Percentiles rank a stretch among this genome's conserved stretches.
phyloP scores from a whole-genome alignment of 768 basidiomycete species.

The Suillus weaverae region DNA sequence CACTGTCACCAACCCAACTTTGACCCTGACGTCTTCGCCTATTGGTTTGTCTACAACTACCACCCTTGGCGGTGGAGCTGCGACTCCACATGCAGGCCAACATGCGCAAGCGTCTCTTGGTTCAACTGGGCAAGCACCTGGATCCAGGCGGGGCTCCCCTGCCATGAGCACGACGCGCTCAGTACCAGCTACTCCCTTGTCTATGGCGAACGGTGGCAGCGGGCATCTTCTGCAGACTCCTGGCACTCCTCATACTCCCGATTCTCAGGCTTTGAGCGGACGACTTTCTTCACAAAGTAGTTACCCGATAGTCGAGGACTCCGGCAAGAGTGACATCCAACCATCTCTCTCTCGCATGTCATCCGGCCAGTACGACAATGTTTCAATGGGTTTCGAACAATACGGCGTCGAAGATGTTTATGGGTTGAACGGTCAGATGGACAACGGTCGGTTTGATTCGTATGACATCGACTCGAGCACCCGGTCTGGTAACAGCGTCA shows the following conservation, averaged over 20 bases:
- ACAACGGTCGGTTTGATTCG: constrained; percentile 52
- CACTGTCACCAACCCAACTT: constrained; percentile 70
- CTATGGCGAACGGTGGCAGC: constrained; percentile 46
- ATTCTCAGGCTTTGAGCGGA: constrained; percentile 59
- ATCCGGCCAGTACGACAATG: constrained; percentile 55
- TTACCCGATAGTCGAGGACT: constrained; percentile 50
- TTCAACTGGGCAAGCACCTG: constrained; percentile 37
- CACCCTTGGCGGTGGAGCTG: constrained; percentile 54
- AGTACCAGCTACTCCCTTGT: constrained; percentile 79
- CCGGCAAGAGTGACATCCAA: constrained; percentile 57
- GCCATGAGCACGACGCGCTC: constrained; percentile 67
- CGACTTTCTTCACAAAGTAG: constrained; percentile 52
- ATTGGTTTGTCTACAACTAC: constrained; percentile 49
- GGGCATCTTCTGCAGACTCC: constrained; percentile 63
- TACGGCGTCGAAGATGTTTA: constrained; percentile 60
- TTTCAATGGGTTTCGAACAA: constrained; percentile 41
- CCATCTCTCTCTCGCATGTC: constrained; percentile 72
- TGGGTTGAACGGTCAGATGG: constrained; percentile 47
- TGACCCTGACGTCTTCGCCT: constrained; percentile 58
- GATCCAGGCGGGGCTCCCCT: constrained; percentile 76
- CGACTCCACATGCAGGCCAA: constrained; percentile 65
- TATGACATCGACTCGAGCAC: constrained; percentile 56
- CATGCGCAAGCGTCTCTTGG: constrained; percentile 50
- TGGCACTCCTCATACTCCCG: constrained; percentile 60
- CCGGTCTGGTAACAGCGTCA: constrained; percentile 34